These are phyloP conservation scores for Hibiscus trionum DNA, from an alignment of 345 rosid species.

Conservation along the genomic window DNA sequence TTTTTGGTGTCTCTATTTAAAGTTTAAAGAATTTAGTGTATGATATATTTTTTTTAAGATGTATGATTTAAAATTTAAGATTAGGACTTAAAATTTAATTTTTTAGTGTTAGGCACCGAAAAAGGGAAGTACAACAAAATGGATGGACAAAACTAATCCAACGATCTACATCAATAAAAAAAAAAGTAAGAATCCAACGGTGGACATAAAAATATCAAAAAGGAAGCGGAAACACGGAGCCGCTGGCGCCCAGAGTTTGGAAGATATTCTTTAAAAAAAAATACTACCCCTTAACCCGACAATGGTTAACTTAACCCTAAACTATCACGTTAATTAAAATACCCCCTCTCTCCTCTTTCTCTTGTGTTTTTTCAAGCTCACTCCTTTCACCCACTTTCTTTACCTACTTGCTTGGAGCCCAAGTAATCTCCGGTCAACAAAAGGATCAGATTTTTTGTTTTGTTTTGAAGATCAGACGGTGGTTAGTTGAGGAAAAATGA, in stretches of 20 bases:
- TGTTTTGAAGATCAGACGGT: conserved; percentile 11
- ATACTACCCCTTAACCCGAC: conserved; percentile 25
- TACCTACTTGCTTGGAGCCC: background rate
- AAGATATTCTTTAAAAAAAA: conserved; percentile 24
- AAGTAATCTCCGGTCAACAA: conserved; percentile 1
- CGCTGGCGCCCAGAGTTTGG: conserved; percentile 77
- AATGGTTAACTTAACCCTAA: conserved; percentile 27
- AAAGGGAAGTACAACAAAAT: background rate
- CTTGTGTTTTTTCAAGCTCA: background rate
- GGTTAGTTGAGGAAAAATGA: conserved; percentile 24
- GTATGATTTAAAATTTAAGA: too few relatives aligned
- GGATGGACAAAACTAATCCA: conserved; percentile 17
- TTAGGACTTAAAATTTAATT: too few relatives aligned
- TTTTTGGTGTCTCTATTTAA: too few relatives aligned
- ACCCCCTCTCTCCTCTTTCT: background rate
- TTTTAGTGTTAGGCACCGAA: too few relatives aligned
- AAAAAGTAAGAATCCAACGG: conserved; percentile 23
- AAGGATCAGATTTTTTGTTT: background rate
- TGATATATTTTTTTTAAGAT: too few relatives aligned
- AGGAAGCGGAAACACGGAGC: conserved; percentile 63
- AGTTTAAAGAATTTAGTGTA: too few relatives aligned
- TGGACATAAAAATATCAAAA: background rate
- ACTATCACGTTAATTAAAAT: background rate
- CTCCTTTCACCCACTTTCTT: background rate
- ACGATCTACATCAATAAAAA: conserved; percentile 20